These are phyloP conservation scores for Penicillium digitatum DNA, from an alignment of 2,329 filamentous ascomycete species.

Conservation along the genomic window DNA sequence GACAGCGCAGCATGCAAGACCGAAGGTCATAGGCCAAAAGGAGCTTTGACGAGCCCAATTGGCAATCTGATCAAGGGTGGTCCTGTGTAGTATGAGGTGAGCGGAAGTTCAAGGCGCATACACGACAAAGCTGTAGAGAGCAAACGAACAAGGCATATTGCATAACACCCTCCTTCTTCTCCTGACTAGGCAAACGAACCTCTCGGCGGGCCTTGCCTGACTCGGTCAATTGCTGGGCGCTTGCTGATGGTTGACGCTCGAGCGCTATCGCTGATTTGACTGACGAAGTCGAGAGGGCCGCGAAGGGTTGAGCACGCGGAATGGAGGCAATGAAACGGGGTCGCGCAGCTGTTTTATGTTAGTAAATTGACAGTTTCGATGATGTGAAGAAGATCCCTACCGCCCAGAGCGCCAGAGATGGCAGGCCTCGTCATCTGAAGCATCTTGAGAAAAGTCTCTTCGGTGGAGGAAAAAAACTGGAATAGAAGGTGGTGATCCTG, in stretches of 20 bases:
- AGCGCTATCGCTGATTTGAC: conserved; percentile 43
- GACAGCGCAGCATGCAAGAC: conserved; percentile 82
- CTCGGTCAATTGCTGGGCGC: conserved; percentile 34
- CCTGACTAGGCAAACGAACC: conserved; percentile 48
- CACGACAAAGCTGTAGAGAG: not conserved
- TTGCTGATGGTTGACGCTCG: conserved; percentile 33
- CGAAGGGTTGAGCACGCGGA: conserved; percentile 36
- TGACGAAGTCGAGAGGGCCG: conserved; percentile 43
- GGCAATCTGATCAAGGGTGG: conserved; percentile 64
- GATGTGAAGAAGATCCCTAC: conserved; percentile 18
- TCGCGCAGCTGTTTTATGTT: conserved; percentile 25
- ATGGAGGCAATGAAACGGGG: conserved; percentile 28
- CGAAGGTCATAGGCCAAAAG: conserved; percentile 89
- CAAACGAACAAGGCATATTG: conserved; percentile 49
- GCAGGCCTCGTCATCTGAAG: conserved; percentile 27
- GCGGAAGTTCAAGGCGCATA: conserved; percentile 4
- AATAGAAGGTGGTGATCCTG: not conserved
- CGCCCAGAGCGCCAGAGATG: conserved; percentile 26
- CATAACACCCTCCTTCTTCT: conserved; percentile 50
- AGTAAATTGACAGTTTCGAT: conserved; percentile 16
- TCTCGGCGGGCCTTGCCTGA: conserved; percentile 47
- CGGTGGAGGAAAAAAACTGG: not conserved
- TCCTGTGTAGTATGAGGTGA: conserved; percentile 26
- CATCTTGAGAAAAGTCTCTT: conserved; percentile 20
- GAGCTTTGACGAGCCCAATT: conserved; percentile 88